Conservation (phyloP, 2,329 filamentous ascomycete species). For the Didymella arachidicola region DNA sequence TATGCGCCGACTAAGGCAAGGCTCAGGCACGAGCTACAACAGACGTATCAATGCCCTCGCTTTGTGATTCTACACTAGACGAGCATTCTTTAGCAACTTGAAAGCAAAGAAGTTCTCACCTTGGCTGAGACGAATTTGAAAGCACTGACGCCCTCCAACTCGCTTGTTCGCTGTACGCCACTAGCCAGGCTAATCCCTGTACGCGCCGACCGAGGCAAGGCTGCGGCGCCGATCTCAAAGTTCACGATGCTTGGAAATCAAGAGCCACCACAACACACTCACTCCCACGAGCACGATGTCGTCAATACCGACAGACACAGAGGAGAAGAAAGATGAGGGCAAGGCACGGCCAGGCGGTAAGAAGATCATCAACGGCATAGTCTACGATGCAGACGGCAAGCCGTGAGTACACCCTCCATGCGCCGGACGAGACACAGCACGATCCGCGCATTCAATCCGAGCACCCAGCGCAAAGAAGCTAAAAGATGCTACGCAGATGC, state of each 20-base stretch:
- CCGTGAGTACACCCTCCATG: constrained; percentile 66
- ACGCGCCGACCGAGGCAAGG: constrained; percentile 23
- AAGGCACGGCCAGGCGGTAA: constrained; percentile 51
- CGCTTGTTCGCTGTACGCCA: constrained; percentile 16
- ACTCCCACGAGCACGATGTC: constrained; percentile 29
- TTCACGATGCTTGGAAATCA: constrained; percentile 34
- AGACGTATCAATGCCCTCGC: too few species aligned
- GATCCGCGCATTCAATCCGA: neutral
- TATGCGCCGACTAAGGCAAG: constrained; percentile 23
- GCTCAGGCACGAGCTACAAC: too few species aligned
- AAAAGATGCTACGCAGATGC: constrained; percentile 60
- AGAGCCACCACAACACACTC: constrained; percentile 2
- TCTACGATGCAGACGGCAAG: constrained; percentile 82
- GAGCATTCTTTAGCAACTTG: neutral
- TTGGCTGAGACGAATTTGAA: neutral
- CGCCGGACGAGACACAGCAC: constrained; percentile 18
- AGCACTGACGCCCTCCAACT: constrained; percentile 4
- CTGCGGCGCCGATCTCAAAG: constrained; percentile 5
- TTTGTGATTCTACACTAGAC: too few species aligned
- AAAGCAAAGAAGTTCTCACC: neutral
- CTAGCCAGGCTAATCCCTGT: constrained; percentile 22
- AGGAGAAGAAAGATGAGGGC: constrained; percentile 38
- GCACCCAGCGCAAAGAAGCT: neutral
- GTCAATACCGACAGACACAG: constrained; percentile 32
- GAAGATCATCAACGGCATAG: constrained; percentile 73